phyloP scores from a whole-genome alignment of 2,329 filamentous ascomycete species.

The Talaromyces piceae region DNA sequence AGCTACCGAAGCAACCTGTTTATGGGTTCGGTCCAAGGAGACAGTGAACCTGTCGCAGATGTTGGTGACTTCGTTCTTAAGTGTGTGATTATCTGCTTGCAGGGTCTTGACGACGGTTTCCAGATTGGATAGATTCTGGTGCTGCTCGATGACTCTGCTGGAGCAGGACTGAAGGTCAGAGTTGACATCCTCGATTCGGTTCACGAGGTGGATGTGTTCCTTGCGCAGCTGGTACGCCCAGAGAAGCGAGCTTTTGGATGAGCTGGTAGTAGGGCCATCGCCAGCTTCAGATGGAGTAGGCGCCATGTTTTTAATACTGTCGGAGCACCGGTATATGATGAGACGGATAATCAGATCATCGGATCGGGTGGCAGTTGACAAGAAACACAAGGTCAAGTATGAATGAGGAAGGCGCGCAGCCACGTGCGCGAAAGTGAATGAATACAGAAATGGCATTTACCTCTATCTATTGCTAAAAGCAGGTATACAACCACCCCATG shows the following conservation, averaged over 20 bases:
- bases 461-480: constrained; percentile 27
- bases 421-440: neutral
- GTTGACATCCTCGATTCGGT: constrained; percentile 20
- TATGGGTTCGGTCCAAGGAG: constrained; percentile 5
- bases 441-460: constrained; percentile 25
- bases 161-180: constrained; percentile 10
- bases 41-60: constrained; percentile 3
- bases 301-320: neutral
- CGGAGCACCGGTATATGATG: neutral
- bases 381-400: too few relatives aligned
- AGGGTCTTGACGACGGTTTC: constrained; percentile 7
- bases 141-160: constrained; percentile 1
- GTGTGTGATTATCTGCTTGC: constrained; percentile 7
- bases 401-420: neutral
- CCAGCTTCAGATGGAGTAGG: constrained; percentile 1
- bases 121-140: constrained; percentile 7
- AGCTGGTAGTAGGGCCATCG: constrained; percentile 2
- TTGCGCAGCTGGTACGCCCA: constrained; percentile 35
- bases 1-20: constrained; percentile 1
- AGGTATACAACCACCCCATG: constrained; percentile 24
- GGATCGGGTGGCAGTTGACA: too few relatives aligned
- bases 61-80: constrained; percentile 8
- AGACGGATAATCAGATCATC: too few relatives aligned
- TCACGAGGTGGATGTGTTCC: constrained; percentile 26
- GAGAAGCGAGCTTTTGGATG: constrained; percentile 21